Base-by-base conservation (phyloP, 2,329 filamentous ascomycete species). In the Phyllachora maydis region DNA sequence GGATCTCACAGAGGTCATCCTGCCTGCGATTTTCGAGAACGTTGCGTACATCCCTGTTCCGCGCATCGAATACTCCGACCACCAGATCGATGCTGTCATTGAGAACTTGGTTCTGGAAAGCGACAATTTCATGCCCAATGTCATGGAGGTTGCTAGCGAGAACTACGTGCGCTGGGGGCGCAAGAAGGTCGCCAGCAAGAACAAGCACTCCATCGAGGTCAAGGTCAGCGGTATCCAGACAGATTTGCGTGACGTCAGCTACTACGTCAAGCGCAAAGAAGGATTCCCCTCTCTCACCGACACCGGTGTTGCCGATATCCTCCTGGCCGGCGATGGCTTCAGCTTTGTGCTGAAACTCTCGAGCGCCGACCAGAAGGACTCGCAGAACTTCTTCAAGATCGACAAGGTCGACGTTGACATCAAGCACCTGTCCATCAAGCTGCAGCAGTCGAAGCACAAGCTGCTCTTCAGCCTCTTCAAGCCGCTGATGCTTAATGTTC, bases 361-460 rank as follows among this genome's bases (percentile, higher is more conserved):
- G 27, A 83, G 72, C 22, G 72, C 79, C 3, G 70, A 85, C 24
- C 65, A 72, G 42, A 59, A 56, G 11, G 82, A 92, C 39, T 55
- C 59, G 14, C 67, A 77, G 38, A 70, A 88, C 46, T 88, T 91
- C 52, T 85, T 95, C 65, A 93, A 92, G 64, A 64, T 95, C 30
- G 81, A 91, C 41, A 83, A 76, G 47, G 75, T 92, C 3, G 60
- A 76, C 19, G 78, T 91, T 11, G 70, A 79, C 37, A 66, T 92
- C 35, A 76, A 78, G 51, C 47, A 83, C 40, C 60, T 93, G 28
- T 65, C 75, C 36, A 71, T 98, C 53, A 92, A 91, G 56, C 49
- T 98, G 34, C 82, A 83, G 61, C 69, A 92, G 58, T 93, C 83
- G 24, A 90, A 74, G 47, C 83, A 95, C 64, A 98, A 93, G 65